phyloP scores from a whole-genome alignment of 805 yeast species.

The Starmerella potacharoeniae region DNA sequence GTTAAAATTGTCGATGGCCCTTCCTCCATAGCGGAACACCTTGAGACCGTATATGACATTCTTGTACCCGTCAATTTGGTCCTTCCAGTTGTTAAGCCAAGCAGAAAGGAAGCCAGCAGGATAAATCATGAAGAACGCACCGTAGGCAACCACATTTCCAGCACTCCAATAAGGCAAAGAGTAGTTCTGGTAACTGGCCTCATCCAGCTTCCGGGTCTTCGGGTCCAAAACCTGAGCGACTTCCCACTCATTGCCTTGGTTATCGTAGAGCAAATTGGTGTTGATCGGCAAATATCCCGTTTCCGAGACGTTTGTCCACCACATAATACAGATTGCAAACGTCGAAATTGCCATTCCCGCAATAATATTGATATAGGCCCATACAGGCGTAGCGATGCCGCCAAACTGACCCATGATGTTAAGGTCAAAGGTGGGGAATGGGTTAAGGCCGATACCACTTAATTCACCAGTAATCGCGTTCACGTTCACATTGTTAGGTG shows the following conservation, averaged over 20 bases:
- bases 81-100: conserved; percentile 18
- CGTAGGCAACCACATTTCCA: conserved; percentile 47
- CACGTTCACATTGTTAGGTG: conserved; percentile 40
- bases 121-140: conserved; percentile 44
- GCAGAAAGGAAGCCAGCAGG: conserved; percentile 44
- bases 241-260: conserved; percentile 38
- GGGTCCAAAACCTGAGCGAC: conserved; percentile 38
- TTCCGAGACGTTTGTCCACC: conserved; percentile 41
- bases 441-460: conserved; percentile 30
- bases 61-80: neutral
- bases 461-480: conserved; percentile 50
- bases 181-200: conserved; percentile 40
- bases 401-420: neutral
- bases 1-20: conserved; percentile 30
- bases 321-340: conserved; percentile 26
- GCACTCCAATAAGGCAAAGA: conserved; percentile 62
- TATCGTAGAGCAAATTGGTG: conserved; percentile 38
- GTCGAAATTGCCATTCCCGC: conserved; percentile 23
- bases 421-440: neutral
- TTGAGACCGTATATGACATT: conserved; percentile 19
- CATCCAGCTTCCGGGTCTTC: conserved; percentile 36
- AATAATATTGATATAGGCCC: neutral
- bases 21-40: conserved; percentile 29
- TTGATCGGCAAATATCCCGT: conserved; percentile 43
- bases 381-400: neutral